Percentiles rank a stretch among this genome's conserved stretches.
phyloP scores from a whole-genome alignment of 345 rosid genomes.

The Euphorbia tirucalli region DNA sequence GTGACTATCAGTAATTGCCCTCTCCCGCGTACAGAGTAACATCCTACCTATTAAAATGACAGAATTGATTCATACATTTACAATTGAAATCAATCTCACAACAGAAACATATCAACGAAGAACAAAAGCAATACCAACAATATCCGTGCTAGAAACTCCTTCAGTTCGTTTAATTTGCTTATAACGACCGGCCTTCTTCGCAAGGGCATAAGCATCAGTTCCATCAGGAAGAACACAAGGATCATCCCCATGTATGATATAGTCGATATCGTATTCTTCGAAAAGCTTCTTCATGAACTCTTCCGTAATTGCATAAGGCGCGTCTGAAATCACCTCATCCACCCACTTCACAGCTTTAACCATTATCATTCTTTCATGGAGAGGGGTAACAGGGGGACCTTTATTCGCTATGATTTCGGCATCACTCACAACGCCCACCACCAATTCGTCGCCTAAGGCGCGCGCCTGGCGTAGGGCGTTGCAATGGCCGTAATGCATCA shows the following conservation, averaged over 20 bases:
- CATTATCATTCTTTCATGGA: constrained; percentile 68
- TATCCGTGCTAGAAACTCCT: constrained; percentile 81
- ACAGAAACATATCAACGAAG: neutral
- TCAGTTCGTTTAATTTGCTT: constrained; percentile 83
- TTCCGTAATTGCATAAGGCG: constrained; percentile 71
- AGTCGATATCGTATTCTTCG: constrained; percentile 61
- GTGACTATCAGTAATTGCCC: constrained; percentile 49
- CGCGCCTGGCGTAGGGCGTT: constrained; percentile 79
- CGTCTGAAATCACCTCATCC: constrained; percentile 68
- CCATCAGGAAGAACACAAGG: constrained; percentile 85
- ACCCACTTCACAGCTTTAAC: constrained; percentile 80
- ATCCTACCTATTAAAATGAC: constrained; percentile 50
- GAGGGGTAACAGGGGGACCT: constrained; percentile 74
- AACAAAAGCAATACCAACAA: constrained; percentile 47
- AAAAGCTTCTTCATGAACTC: constrained; percentile 71
- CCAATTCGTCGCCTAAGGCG: constrained; percentile 63
- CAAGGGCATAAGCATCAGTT: constrained; percentile 69
- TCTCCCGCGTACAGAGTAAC: constrained; percentile 74
- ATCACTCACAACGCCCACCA: constrained; percentile 76
- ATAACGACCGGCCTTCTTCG: constrained; percentile 74
- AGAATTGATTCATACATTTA: neutral
- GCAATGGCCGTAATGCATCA: constrained; percentile 89
- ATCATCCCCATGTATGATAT: constrained; percentile 74
- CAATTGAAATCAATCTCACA: neutral
- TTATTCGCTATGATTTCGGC: constrained; percentile 66